Evolutionary conservation across 495 filamentous ascomycete species (phyloP), one percentile per base, ranked within the genome.

Genomic region (Aspergillus ellipticus): DNA sequence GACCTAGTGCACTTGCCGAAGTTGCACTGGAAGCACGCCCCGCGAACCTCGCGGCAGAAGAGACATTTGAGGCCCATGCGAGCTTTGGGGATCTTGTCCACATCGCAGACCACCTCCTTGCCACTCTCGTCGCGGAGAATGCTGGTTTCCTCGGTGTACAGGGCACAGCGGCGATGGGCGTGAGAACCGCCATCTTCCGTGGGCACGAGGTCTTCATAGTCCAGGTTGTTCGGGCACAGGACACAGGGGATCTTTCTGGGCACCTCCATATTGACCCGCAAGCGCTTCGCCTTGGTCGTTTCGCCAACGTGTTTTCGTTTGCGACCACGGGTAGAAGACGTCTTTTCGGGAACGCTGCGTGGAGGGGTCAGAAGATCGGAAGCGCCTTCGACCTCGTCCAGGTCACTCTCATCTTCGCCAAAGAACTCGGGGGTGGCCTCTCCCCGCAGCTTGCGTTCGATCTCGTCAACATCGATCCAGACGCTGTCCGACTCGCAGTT

Each of bases 1-100:
- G 95, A 86, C 56, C 93, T 79, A 21, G 88, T 88, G 68, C 94
- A 99, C 70, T 96, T 97, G 77, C 91, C 94, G 54, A 87, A 85
- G 6, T 90, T 94, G 74, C 94, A 99, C 70, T 99, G 94, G 76
- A 99, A 96, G 72, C 92, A 96, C 15, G 92, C 89, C 24, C 94
- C 94, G 56, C 87, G 90, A 66, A 91, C 94, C 46, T 90, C 93
- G 33, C 91, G 89, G 66, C 94, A 99, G 70, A 90, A 96, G 48
- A 92, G 84, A 71, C 94, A 99, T 67, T 92, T 96, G 54, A 97
- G 83, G 8, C 94, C 91, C 62, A 94, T 71, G 10, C 94, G 87
- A 54, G 85, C 92, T 71, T 94, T 96, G 60, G 89, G 83, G 65
- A 97, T 91, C 53, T 81, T 81, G 17, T 83, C 82, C 45, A 95